Evolutionary conservation across 1,284 basidiomycete genomes (phyloP), one percentile per base, ranked within the genome.

Genomic region (Leccinum griseonigrum): DNA sequence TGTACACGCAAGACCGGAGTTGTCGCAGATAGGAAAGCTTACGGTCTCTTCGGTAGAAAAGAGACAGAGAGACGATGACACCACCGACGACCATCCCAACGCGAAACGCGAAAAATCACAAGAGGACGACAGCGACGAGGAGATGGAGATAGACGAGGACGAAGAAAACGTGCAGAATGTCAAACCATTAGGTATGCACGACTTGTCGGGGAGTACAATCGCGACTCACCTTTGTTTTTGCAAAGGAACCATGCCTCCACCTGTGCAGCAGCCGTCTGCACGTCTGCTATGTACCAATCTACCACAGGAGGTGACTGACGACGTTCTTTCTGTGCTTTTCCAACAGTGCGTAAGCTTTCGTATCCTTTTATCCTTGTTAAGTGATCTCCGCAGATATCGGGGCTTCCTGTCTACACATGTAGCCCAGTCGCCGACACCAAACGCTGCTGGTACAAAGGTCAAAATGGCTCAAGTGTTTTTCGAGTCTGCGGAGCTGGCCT

Each of bases 101-200:
- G 67, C 81, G 13, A 92, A 92, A 72, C 84, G 87, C 63, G 91
- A 91, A 72, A 90, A 85, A 68, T 77, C 81, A 46, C 85, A 87
- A 58, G 86, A 84, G 55, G 84, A 87, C 52, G 78, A 78, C 40
- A 90, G 87, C 63, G 84, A 83, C 54, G 90, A 85, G 60, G 93
- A 92, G 73, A 92, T 92, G 86, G 91, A 93, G 74, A 91, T 94
- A 69, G 90, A 92, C 63, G 88, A 92, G 54, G 87, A 92, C 56
- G 90, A 91, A 38, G 89, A 90, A 58, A 64, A 75, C 40, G 69
- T 75, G 57, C 74, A 72, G 58, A 71, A 76, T 65, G 74, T 73
- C 59, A 74, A 69, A 59, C 73, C 74, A 65, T 63, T 76, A 64
- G 78, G 83, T 85, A 81, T 71, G 81, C 79, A 66, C 63, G 54